Base-by-base conservation (phyloP, 148 eudicot genomes). In the Nyssa sinensis region DNA sequence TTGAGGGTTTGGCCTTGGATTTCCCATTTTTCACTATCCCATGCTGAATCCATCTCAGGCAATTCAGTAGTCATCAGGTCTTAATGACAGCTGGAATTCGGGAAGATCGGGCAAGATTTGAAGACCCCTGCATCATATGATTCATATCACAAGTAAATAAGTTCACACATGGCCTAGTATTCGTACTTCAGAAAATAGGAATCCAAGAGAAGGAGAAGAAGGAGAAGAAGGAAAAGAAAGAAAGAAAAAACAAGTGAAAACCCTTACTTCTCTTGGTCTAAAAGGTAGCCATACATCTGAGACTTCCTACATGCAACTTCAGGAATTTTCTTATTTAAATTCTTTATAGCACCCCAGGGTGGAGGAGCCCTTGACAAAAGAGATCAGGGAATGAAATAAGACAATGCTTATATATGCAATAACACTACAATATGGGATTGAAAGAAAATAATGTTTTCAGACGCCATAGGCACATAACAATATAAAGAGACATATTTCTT, bases 51-150 rank as follows among this genome's bases (percentile, higher is more conserved):
- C 59, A 76, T 61, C 14, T 79, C 84, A 0, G 98, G 98, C 73
- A 95, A 76, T 74, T 90, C 87, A 69, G n/a, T 82, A 95, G 41
- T 95, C 98, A 34, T 95, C 97, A 0, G 98, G 91, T 71, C 88
- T 90, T 53, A 95, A 67, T 23, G 98, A 95, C 79, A 92, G 55
- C 69, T 90, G 86, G 63, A 95, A 95, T 72, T 95, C 98, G 2
- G 98, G 98, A 64, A 95, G 92, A 51, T 92, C 96, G 0, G 97
- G 96, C 80, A 92, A 83, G 24, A 79, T 69, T 39, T 85, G 86
- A 8, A 90, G 82, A 1, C 84, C 87, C 84, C 97, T 92, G 87
- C 80, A 84, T 66, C 55, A 71, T 61, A 1, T n/a, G n/a, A n/a
- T n/a, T n/a, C n/a, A 47, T 2, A 55, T 75, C 9, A 11, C 21